Base-by-base conservation (phyloP, 2,329 filamentous ascomycete species). In the Penicillium sp. region DNA sequence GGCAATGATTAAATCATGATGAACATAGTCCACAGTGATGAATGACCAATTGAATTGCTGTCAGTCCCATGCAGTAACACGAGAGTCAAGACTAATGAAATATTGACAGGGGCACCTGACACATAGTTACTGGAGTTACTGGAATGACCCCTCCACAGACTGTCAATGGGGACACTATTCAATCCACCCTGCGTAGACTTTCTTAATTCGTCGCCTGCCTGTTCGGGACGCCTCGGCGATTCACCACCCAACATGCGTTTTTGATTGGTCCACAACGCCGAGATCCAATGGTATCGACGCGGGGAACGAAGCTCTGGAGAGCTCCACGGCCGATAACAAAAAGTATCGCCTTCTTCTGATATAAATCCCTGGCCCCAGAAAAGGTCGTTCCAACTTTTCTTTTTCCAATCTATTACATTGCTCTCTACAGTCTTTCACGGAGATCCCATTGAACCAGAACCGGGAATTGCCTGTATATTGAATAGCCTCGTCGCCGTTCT, bases 211-310 rank as follows among this genome's bases (percentile, higher is more conserved):
- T 65, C 65, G 22, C 65, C 16, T 57, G 54, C 45, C 60, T 25
- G 46, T 53, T 60, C 54, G 57, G 45, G 55, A 42, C 22, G 43
- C 8, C 43, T 70, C 68, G 68, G 68, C 65, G 68, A 62, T 68
- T 68, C 55, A 33, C 7, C 7, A 33, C 30, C 30, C 30, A 33
- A 11, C 11, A 0, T 33, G 10, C 4, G 11, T 2, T 11, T 11
- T 11, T 33, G 64, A 73, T 73, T 73, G 71, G 71, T 19, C 28
- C 8, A 51, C 52, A 52, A 38, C 68, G 61, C 71, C 71, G 71
- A 73, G 48, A 26, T 22, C 65, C 49, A 65, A 66, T 66, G 55
- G 57, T 62, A 62, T 62, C 59, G 58, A 67, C 63, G 66, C 65
- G 69, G 69, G 67, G 52, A 63, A 25, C 43, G 63, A 52, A 68